phyloP scores from a whole-genome alignment of 352 stramenopile species.

The Phytophthora pisi region DNA sequence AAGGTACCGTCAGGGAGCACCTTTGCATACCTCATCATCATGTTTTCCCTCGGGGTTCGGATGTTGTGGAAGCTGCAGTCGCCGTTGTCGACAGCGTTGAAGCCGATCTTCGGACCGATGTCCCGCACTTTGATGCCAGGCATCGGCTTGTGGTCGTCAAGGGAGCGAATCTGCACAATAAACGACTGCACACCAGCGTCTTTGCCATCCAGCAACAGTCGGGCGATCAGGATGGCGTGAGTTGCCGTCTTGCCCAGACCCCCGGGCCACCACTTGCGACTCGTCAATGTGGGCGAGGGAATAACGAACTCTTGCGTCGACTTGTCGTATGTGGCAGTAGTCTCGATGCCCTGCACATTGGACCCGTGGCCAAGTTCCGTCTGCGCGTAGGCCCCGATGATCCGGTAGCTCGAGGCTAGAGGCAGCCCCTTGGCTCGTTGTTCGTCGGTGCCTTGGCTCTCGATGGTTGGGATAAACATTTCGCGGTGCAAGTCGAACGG shows the following conservation, averaged over 20 bases:
- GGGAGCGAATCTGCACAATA: background rate
- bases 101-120: conserved; percentile 1
- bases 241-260: background rate
- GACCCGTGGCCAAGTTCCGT: conserved; percentile 96
- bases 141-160: background rate
- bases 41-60: background rate
- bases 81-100: background rate
- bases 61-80: background rate
- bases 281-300: background rate
- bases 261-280: conserved; percentile 1
- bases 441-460: conserved; percentile 62
- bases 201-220: background rate
- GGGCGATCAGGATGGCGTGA: conserved; percentile 3
- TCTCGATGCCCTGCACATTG: conserved; percentile 71
- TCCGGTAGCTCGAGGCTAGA: conserved; percentile 63
- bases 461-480: conserved; percentile 54
- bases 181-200: background rate
- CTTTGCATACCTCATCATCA: background rate
- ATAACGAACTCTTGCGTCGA: background rate
- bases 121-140: conserved; percentile 1
- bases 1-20: background rate
- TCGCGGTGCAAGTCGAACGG: conserved; percentile 54
- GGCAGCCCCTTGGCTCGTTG: conserved; percentile 74
- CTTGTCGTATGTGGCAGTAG: conserved; percentile 90
- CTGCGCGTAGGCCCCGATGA: conserved; percentile 94